Conservation (phyloP, 2,329 filamentous ascomycete genomes). For the Calonectria leucothoes region DNA sequence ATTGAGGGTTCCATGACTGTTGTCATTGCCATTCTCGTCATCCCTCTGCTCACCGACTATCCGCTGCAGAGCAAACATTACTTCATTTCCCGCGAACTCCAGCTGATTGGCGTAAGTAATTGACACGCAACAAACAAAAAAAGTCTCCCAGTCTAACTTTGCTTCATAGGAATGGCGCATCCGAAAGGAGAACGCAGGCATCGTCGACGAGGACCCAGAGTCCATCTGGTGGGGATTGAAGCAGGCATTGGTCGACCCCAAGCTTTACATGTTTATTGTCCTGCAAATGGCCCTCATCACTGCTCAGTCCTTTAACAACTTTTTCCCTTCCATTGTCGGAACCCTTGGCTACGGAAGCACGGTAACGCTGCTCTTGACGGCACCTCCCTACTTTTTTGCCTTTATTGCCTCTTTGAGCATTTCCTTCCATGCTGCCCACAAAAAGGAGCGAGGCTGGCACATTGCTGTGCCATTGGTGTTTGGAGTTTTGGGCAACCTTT, state of each 20-base stretch:
- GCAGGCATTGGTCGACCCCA: constrained; percentile 54
- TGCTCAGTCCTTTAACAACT: constrained; percentile 55
- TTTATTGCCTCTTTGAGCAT: constrained; percentile 52
- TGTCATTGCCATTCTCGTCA: constrained; percentile 29
- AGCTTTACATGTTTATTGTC: constrained; percentile 56
- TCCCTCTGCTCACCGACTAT: constrained; percentile 41
- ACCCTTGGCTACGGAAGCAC: constrained; percentile 23
- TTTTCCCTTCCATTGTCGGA: constrained; percentile 30
- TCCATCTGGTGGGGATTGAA: constrained; percentile 49
- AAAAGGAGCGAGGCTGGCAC: constrained; percentile 58
- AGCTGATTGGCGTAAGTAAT: constrained; percentile 13
- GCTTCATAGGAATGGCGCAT: constrained; percentile 21
- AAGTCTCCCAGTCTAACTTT: background rate
- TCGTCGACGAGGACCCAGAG: constrained; percentile 21
- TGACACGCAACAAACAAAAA: constrained; percentile 35
- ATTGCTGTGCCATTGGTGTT: constrained; percentile 50
- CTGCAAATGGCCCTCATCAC: constrained; percentile 24
- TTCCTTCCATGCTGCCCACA: constrained; percentile 56
- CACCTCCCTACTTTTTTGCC: constrained; percentile 26
- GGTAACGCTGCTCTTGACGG: constrained; percentile 17
- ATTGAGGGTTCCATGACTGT: constrained; percentile 65
- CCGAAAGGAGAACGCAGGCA: constrained; percentile 19
- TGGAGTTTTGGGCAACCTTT: constrained; percentile 44
- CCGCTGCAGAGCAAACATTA: constrained; percentile 34
- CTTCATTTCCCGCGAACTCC: constrained; percentile 17